Evolutionary conservation across 805 yeast species (phyloP), one percentile per base, ranked within the genome.

Genomic region (Candida namnaoensis): DNA sequence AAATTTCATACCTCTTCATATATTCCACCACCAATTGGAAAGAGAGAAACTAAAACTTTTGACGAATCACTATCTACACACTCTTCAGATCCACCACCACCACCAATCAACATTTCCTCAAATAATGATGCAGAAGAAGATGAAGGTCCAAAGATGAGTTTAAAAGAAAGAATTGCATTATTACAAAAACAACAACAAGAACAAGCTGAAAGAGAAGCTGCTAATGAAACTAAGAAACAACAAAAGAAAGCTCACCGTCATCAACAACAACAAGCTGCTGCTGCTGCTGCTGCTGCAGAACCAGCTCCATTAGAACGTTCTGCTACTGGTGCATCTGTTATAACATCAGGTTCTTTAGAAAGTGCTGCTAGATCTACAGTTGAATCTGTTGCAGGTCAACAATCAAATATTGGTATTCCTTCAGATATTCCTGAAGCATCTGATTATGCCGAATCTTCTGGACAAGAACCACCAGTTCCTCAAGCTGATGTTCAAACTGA

Each of bases 131-230:
- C 54, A 25, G 65, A 69, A 43, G 76, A 74, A 44, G 76, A 69
- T 27, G 82, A 72, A 30, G 76, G 72, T 32, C 96, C 96, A 8
- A 80, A 84, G 50, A 62, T 88, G 66, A 82, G 95, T 43, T 67
- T 91, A 52, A 83, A 83, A 56, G 97, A 93, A 51, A 74, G 98
- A 49, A 88, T 91, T 56, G 87, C 88, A 5, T 53, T 86, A 53
- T 68, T 91, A 39, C 95, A 90, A 58, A 76, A 86, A 54, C 79
- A 80, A 44, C 96, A 87, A 56, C 76, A 75, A 44, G 84, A 83
- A 54, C 95, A 87, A 51, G 85, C 82, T 19, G 91, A 82, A 45
- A 67, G 78, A 43, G 90, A 78, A 48, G 82, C 78, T 4, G 74
- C 74, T 4, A 76, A 81, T 7, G 49, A 71, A 53, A 72, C 70